These are phyloP conservation scores for Drosera capensis DNA, from an alignment of 148 eudicot genomes.

Conservation along the genomic window DNA sequence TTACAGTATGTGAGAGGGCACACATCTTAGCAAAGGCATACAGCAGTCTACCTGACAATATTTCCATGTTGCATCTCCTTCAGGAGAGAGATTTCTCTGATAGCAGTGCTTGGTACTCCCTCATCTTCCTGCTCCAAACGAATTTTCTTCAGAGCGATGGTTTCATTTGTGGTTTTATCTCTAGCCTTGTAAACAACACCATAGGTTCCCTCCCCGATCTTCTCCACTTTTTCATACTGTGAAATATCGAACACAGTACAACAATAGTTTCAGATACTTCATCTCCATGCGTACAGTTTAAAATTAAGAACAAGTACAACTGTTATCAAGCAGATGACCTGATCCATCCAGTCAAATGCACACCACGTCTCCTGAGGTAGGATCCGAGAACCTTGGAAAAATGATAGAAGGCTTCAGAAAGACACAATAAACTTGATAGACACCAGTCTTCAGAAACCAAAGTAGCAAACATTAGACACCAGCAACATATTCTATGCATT, in stretches of 20 bases:
- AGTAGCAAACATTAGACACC: too few relatives aligned
- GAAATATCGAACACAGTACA: neutral
- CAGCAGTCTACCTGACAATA: conserved; percentile 53
- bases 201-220: conserved; percentile 97
- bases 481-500: too few relatives aligned
- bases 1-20: neutral
- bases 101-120: conserved; percentile 96
- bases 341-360: conserved; percentile 3
- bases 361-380: neutral
- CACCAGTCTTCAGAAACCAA: too few relatives aligned
- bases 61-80: conserved; percentile 96
- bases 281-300: neutral
- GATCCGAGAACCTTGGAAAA: neutral
- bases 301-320: neutral
- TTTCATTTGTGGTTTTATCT: conserved; percentile 63
- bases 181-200: conserved; percentile 96
- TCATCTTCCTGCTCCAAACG: conserved; percentile 96
- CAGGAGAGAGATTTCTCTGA: conserved; percentile 90
- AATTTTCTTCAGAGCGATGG: conserved; percentile 87
- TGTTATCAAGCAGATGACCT: conserved; percentile 3
- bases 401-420: too few relatives aligned
- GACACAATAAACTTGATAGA: too few relatives aligned
- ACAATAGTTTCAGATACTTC: neutral
- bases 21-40: neutral
- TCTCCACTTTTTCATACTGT: conserved; percentile 94